These are phyloP conservation scores for Hyaloscypha hepaticicola DNA, from an alignment of 495 filamentous ascomycete species.

Conservation along the genomic window DNA sequence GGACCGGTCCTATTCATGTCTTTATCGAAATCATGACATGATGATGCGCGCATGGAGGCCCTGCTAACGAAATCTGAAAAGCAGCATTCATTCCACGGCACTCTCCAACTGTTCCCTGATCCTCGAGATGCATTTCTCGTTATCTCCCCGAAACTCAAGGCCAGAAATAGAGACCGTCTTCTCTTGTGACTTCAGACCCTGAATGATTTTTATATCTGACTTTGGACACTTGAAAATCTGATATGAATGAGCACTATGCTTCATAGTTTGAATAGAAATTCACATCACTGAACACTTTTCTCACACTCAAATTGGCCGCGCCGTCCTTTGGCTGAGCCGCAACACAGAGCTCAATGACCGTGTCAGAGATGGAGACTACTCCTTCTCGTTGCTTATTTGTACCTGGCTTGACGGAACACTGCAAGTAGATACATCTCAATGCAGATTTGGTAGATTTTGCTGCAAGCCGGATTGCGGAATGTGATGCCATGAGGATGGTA, in stretches of 20 bases:
- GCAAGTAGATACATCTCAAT: slow-evolving; percentile 43
- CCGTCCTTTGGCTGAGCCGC: slow-evolving; percentile 62
- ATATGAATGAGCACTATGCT: not conserved
- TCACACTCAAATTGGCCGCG: slow-evolving; percentile 65
- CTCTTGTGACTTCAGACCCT: slow-evolving; percentile 59
- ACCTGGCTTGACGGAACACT: slow-evolving; percentile 66
- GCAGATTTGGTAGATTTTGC: slow-evolving; percentile 24
- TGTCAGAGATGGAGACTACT: slow-evolving; percentile 50
- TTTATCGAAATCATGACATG: too few relatives aligned
- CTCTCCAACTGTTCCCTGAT: slow-evolving; percentile 18
- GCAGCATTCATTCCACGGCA: slow-evolving; percentile 1
- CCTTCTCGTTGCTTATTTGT: slow-evolving; percentile 59
- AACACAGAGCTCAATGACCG: slow-evolving; percentile 60
- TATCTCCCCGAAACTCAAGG: slow-evolving; percentile 22
- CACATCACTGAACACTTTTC: slow-evolving; percentile 63
- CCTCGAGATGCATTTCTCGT: slow-evolving; percentile 13
- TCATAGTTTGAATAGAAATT: slow-evolving; percentile 10
- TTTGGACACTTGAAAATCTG: slow-evolving; percentile 60
- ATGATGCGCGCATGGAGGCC: too few relatives aligned
- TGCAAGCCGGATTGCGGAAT: slow-evolving; percentile 25
- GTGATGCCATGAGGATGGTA: slow-evolving; percentile 13
- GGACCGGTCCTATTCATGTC: too few relatives aligned
- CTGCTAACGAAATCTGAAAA: too few relatives aligned
- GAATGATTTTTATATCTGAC: slow-evolving; percentile 60
- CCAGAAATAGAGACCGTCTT: slow-evolving; percentile 53